Base-by-base conservation (phyloP, 331 rosid species). In the Spiraea crenata region DNA sequence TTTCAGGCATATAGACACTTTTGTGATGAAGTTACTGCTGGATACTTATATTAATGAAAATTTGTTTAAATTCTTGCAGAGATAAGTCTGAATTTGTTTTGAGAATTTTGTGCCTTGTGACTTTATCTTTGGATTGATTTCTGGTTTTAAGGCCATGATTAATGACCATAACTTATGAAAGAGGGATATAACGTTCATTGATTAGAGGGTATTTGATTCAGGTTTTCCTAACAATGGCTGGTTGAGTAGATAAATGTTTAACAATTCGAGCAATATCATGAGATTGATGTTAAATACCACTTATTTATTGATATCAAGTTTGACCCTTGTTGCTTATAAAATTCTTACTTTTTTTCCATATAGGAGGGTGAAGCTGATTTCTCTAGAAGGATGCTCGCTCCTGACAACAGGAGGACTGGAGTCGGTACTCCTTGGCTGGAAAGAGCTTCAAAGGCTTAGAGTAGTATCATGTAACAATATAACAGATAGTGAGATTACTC, bases 361-460 rank as follows among this genome's bases (percentile, higher is more conserved):
- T 70, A 83, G 87, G 84, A 77, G 84, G 70, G 82, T 77, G 71
- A 80, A 70, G 73, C 19, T 80, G 35, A 67, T 83, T 60, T 71
- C 77, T 58, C 49, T 83, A 51, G 78, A 80, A 74, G 87, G 87
- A 52, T 83, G 87, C 67, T 80, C 87, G 0, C 54, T 77, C 74
- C 72, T 83, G 71, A 83, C 84, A 38, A 83, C 79, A 7, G 76
- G 20, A 69, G 79, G 87, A 12, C 73, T 83, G 68, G 87, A 83
- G 54, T 61, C 82, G 0, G 87, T 83, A 16, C 63, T 83, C 54
- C 85, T 83, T 17, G 66, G 72, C 13, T 83, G 82, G 85, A 83
- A 77, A 70, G 87, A 83, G 70, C 81, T 83, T 74, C 82, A 77
- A 64, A 66, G 80, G 61, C 87, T 83, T 37, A 73, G 77, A 80